Evolutionary conservation across 805 yeast species (phyloP), one percentile per base, ranked within the genome.

Genomic region (Pichia thaimueangensis): DNA sequence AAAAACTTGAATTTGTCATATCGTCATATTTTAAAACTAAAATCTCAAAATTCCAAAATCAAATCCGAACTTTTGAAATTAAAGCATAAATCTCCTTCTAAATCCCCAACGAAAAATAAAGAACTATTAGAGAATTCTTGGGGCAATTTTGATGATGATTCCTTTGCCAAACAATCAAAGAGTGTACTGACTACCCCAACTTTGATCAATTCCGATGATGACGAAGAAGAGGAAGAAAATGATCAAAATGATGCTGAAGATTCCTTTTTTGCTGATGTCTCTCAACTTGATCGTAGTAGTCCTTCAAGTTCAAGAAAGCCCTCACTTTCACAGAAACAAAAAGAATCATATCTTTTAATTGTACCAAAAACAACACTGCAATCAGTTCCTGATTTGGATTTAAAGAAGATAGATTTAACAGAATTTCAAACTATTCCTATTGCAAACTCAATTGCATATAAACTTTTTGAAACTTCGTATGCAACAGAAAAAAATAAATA

Each of bases 1-100:
- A 71, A 82, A 0, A 80, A 84, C 20, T 67, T 86, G 50, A 68
- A 70, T 15, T 85, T 74, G 59, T 82, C 89, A 5, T 76, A 80
- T 52, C 69, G 71, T 47, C 73, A 78, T 2, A 78, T 84, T 37
- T 63, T 76, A n/a, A 79, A 73, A 51, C 67, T 83, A 47, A 73
- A 83, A 56, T 63, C 30, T 6, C 42, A 41, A 39, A 45, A 40
- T 29, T 17, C 20, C 11, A 43, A 24, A 22, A n/a, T 34, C 3
- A 43, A 39, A 20, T 27, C 36, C 6, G 36, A 38, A n/a, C 25
- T 42, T 12, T 21, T 35, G 9, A 47, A 38, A 29, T 31, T 43
- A 10, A 45, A 28, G 33, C 31, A 36, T 20, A 20, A 37, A 12
- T 33, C 39, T 19, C 25, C 32, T 16, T n/a, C n/a, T n/a, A n/a